Evolutionary conservation across 176 grass and related monocot genomes (phyloP), one percentile per base, ranked within the genome.

Genomic region (Musa itinerans): DNA sequence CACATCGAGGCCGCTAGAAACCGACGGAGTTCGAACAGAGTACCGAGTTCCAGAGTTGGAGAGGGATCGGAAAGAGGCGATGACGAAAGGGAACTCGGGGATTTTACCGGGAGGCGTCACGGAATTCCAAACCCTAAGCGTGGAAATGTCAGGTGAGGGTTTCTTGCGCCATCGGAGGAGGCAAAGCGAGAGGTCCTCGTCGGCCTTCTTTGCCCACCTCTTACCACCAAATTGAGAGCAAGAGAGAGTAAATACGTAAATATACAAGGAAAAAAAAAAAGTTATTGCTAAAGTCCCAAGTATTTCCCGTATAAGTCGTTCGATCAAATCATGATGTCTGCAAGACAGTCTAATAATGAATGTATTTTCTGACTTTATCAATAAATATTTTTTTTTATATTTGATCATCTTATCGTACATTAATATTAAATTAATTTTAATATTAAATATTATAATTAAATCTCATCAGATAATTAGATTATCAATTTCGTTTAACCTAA

Each of bases 121-220:
- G 15, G 25, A 69, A 49, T 49, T 23, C 67, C 29, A 69, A 69
- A 69, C 43, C 29, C 67, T 29, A 69, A 13, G 13, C 29, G 16
- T 15, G 67, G 2, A 17, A 15, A 17, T 10, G 8, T 50, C 67
- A 12, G 29, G 67, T 34, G 29, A 20, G 67, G 67, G 27, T 69
- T 69, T 69, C 29, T 69, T 6, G 16, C 7, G 67, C 67, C 17
- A 2, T 69, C 67, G 13, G 17, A 6, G 67, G 14, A 27, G 43
- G 67, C 67, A 34, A 48, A 69, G 67, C 67, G 29, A 50, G 29
- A 50, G 67, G 29, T 50, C 67, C 29, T 69, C 67, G 55, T 57
- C 55, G 26, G 25, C 67, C 27, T 69, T 27, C 7, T 50, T 10
- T 50, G 43, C 19, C 14, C 29, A 26, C 66, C 10, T n/a, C 67